phyloP scores from a whole-genome alignment of 192 early-diverging fungal species.

The Fimicolochytrium jonesii region DNA sequence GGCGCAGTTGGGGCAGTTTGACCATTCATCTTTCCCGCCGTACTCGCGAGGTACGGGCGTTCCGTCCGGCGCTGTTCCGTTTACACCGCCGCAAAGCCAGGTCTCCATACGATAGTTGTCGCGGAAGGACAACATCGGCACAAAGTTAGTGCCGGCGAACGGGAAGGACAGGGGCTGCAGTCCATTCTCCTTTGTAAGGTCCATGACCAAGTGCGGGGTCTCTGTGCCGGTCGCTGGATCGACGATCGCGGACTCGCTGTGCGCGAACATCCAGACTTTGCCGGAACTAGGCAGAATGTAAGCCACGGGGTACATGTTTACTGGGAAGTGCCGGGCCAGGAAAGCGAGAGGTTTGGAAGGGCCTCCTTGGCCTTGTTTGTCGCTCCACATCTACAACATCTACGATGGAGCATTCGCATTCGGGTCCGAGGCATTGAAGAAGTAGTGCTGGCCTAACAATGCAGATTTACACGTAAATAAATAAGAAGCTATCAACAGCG shows the following conservation, averaged over 20 bases:
- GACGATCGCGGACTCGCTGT: neutral
- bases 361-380: too few species aligned
- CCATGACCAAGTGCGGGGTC: neutral
- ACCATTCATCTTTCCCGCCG: neutral
- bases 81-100: conserved; percentile 31
- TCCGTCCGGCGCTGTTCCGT: neutral
- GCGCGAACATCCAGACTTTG: conserved; percentile 18
- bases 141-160: conserved; percentile 19
- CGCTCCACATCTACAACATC: too few species aligned
- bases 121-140: conserved; percentile 20
- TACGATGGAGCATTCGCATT: neutral
- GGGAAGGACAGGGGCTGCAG: neutral
- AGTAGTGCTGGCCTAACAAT: too few species aligned
- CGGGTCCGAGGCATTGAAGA: conserved; percentile 7
- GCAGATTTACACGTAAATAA: too few species aligned
- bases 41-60: neutral
- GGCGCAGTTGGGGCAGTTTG: neutral
- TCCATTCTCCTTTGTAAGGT: too few species aligned
- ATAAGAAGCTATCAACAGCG: too few species aligned
- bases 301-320: conserved; percentile 16
- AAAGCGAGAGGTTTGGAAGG: too few species aligned
- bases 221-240: conserved; percentile 8
- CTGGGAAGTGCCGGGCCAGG: neutral
- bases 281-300: conserved; percentile 11
- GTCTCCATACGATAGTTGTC: conserved; percentile 25